Conservation (phyloP, 2,329 filamentous ascomycete species). For the Aquanectria penicillioides region DNA sequence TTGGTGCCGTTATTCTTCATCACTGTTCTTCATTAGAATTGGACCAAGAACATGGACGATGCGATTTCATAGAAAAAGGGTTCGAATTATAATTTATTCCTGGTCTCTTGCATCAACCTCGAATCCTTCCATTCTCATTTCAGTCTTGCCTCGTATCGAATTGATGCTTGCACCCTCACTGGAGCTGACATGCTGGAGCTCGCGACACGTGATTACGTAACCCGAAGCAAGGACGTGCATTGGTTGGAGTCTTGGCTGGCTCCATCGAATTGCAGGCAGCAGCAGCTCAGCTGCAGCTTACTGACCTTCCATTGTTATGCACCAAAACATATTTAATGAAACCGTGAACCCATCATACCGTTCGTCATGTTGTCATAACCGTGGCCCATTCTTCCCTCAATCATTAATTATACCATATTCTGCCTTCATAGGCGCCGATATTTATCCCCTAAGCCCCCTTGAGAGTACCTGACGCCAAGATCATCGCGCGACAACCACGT, state of each 20-base stretch:
- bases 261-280: background rate
- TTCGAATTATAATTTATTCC: too few relatives aligned
- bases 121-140: too few relatives aligned
- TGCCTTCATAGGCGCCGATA: background rate
- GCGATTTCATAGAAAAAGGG: too few relatives aligned
- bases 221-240: background rate
- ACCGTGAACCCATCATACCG: background rate
- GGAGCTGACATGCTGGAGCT: too few relatives aligned
- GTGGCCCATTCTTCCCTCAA: background rate
- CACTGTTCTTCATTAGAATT: too few relatives aligned
- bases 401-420: background rate
- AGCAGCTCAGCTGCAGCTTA: background rate
- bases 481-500: background rate
- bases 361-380: background rate
- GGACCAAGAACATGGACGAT: too few relatives aligned
- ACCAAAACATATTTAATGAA: constrained; percentile 3
- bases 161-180: too few relatives aligned
- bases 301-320: background rate
- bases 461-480: background rate
- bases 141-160: too few relatives aligned
- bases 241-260: background rate
- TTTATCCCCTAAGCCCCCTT: background rate
- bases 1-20: too few relatives aligned
- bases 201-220: constrained; percentile 9
- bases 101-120: too few relatives aligned